Evolutionary conservation across 2,329 filamentous ascomycete genomes (phyloP).

Genomic region (Apiospora saccharicola): DNA sequence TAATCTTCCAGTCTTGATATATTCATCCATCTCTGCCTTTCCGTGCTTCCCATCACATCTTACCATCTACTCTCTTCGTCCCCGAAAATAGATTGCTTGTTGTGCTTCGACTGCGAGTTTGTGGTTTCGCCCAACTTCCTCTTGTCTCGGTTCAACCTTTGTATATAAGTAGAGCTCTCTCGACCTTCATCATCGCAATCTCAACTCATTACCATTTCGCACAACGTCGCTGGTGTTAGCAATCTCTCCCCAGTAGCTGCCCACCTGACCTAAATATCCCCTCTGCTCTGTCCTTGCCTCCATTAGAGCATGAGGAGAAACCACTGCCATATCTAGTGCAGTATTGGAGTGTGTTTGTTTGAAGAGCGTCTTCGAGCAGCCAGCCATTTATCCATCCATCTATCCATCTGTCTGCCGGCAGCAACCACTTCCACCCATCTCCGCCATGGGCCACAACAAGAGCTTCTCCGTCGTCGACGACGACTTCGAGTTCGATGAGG

Average conservation of each 20-base stretch:
- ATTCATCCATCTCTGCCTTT: neutral
- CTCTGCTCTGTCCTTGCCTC: constrained; percentile 10
- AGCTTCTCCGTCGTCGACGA: constrained; percentile 48
- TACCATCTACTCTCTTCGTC: constrained; percentile 27
- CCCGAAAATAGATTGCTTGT: constrained; percentile 36
- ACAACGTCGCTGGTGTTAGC: constrained; percentile 9
- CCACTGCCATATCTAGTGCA: constrained; percentile 16
- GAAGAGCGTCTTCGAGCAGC: constrained; percentile 2
- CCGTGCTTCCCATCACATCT: constrained; percentile 31
- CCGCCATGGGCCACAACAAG: constrained; percentile 43
- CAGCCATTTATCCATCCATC: neutral
- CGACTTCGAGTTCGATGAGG: constrained; percentile 58
- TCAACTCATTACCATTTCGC: constrained; percentile 25
- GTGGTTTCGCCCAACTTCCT: constrained; percentile 31
- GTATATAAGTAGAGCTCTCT: constrained; percentile 32
- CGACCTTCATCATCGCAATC: constrained; percentile 26
- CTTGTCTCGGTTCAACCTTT: constrained; percentile 29
- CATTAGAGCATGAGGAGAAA: constrained; percentile 6
- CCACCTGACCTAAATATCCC: constrained; percentile 13
- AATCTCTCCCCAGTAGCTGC: constrained; percentile 11
- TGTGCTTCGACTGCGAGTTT: constrained; percentile 29
- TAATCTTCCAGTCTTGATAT: constrained; percentile 26
- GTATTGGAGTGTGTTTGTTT: neutral
- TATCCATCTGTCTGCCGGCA: neutral
- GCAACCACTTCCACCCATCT: neutral